Conservation (phyloP, 1,284 basidiomycete genomes). For the Xanthoconium separans region DNA sequence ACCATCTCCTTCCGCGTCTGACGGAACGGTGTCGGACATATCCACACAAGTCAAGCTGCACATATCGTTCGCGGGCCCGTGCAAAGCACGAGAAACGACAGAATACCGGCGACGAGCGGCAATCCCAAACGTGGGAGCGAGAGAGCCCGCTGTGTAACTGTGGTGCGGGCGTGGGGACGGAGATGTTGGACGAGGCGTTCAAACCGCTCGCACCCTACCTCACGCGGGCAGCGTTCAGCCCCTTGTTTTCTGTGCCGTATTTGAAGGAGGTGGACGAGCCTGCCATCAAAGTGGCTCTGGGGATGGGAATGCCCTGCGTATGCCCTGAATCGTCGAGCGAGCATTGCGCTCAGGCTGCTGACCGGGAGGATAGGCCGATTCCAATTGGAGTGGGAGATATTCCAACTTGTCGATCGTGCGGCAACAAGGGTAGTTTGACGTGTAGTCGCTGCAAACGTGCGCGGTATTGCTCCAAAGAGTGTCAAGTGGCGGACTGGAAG, state of each 20-base stretch:
- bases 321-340: too few species aligned
- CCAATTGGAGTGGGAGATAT: too few species aligned
- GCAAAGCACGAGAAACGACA: not conserved
- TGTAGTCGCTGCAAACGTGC: slow-evolving; percentile 39
- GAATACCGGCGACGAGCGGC: too few species aligned
- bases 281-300: not conserved
- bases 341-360: too few species aligned
- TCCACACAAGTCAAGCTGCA: slow-evolving; percentile 45
- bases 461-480: slow-evolving; percentile 42
- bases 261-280: slow-evolving; percentile 34
- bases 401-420: slow-evolving; percentile 28
- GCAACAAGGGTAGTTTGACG: slow-evolving; percentile 15
- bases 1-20: slow-evolving; percentile 44
- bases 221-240: slow-evolving; percentile 49
- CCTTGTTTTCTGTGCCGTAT: slow-evolving; percentile 47
- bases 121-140: not conserved
- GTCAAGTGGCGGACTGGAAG: slow-evolving; percentile 46
- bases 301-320: not conserved
- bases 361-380: not conserved
- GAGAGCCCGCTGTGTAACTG: slow-evolving; percentile 39
- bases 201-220: slow-evolving; percentile 37
- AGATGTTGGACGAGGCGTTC: slow-evolving; percentile 28
- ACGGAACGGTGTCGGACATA: slow-evolving; percentile 54
- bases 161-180: slow-evolving; percentile 43
- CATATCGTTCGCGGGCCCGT: slow-evolving; percentile 29